phyloP scores from a whole-genome alignment of 2,329 filamentous ascomycete genomes.

The Curvularia sp. region DNA sequence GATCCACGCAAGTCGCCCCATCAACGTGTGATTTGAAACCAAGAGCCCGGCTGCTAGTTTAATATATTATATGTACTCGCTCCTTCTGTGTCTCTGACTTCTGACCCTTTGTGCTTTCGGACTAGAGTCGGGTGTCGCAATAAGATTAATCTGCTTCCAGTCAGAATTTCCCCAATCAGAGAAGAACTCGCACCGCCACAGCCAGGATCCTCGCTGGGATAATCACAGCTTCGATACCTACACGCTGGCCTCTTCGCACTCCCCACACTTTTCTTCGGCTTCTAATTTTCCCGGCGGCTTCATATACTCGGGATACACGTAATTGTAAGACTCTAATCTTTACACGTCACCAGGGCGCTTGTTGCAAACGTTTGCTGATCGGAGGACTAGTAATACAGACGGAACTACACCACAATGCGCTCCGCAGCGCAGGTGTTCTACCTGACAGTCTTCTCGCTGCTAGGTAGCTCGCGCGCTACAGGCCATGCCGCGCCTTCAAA shows the following conservation, averaged over 20 bases:
- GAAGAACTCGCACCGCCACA: constrained; percentile 29
- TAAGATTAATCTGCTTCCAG: constrained; percentile 25
- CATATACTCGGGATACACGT: constrained; percentile 32
- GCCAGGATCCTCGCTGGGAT: constrained; percentile 29
- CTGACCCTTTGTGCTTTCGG: constrained; percentile 18
- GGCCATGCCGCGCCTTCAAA: constrained; percentile 48
- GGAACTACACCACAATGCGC: constrained; percentile 54
- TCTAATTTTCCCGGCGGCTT: constrained; percentile 22
- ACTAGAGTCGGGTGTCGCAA: constrained; percentile 32
- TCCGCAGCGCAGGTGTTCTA: constrained; percentile 65
- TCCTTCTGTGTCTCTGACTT: constrained; percentile 26
- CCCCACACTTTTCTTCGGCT: constrained; percentile 37
- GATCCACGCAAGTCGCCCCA: constrained; percentile 36
- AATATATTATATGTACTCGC: constrained; percentile 28
- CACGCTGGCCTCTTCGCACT: constrained; percentile 50
- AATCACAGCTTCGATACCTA: constrained; percentile 35
- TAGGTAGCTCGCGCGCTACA: constrained; percentile 58
- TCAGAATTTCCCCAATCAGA: constrained; percentile 32
- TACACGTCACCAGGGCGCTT: constrained; percentile 23
- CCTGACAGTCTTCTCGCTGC: constrained; percentile 67
- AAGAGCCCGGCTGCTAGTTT: constrained; percentile 22
- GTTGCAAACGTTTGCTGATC: constrained; percentile 49
- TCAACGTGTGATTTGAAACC: constrained; percentile 45
- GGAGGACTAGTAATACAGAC: constrained; percentile 27
- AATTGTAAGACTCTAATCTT: constrained; percentile 30